Evolutionary conservation across 768 basidiomycete genomes (phyloP).

Genomic region (Fistulinella prunicolor): DNA sequence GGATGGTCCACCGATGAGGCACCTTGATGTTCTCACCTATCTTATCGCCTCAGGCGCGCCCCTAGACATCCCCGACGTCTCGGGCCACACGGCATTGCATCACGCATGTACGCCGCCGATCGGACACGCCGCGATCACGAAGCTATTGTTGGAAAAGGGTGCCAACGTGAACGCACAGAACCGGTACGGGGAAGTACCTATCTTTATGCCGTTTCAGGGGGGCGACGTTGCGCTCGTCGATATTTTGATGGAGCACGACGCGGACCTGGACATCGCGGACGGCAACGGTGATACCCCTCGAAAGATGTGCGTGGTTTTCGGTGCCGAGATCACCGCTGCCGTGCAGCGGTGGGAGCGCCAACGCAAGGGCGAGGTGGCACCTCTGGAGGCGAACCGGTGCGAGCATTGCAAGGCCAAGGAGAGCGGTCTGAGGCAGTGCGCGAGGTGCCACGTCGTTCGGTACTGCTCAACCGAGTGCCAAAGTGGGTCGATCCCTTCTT

Average conservation of each 20-base stretch:
- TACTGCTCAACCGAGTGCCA: slow-evolving; percentile 59
- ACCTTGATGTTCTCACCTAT: slow-evolving; percentile 37
- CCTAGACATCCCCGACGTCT: slow-evolving; percentile 42
- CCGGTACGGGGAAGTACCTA: slow-evolving; percentile 45
- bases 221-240: slow-evolving; percentile 37
- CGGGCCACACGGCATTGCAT: slow-evolving; percentile 48
- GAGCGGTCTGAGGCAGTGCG: slow-evolving; percentile 40
- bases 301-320: slow-evolving; percentile 32
- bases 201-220: slow-evolving; percentile 35
- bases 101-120: slow-evolving; percentile 37
- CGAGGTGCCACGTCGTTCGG: slow-evolving; percentile 41
- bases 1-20: slow-evolving; percentile 13
- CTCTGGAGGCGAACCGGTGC: slow-evolving; percentile 44
- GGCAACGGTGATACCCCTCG: slow-evolving; percentile 38
- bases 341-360: slow-evolving; percentile 48
- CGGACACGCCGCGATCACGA: slow-evolving; percentile 32
- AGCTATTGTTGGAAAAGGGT: slow-evolving; percentile 41
- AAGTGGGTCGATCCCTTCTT: slow-evolving; percentile 33
- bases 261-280: slow-evolving; percentile 40
- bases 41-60: slow-evolving; percentile 43
- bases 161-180: slow-evolving; percentile 50
- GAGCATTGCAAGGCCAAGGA: slow-evolving; percentile 34
- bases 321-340: slow-evolving; percentile 43
- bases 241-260: slow-evolving; percentile 48
- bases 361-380: slow-evolving; percentile 42